Conservation (phyloP, 208 protist genomes). For the Crithidia expoeki region DNA sequence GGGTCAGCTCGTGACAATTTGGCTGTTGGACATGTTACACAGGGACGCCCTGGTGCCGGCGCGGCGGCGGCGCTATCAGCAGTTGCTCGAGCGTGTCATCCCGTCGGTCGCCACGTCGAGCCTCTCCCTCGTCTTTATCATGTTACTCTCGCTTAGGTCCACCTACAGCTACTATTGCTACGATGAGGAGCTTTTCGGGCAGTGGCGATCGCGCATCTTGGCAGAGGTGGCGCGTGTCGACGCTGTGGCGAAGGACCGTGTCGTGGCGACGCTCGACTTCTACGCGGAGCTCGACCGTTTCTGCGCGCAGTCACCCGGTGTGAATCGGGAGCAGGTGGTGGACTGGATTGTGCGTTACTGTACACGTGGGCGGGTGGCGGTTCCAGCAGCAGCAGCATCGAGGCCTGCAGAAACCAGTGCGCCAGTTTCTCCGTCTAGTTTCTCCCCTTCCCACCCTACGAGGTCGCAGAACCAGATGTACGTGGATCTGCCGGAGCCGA, state of each 20-base stretch:
- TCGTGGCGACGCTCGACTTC: conserved; percentile 46
- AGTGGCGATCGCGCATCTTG: conserved; percentile 41
- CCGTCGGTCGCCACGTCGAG: conserved; percentile 34
- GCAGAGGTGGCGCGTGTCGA: conserved; percentile 35
- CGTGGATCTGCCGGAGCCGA: conserved; percentile 40
- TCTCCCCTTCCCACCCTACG: background rate
- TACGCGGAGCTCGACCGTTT: conserved; percentile 36
- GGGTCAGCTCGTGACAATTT: conserved; percentile 42
- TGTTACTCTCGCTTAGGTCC: conserved; percentile 43
- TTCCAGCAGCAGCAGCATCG: background rate
- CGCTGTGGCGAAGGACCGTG: conserved; percentile 11
- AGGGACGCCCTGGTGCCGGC: conserved; percentile 28
- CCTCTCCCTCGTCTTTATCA: conserved; percentile 38
- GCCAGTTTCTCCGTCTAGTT: background rate
- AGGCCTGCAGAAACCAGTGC: background rate
- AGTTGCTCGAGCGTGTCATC: conserved; percentile 36
- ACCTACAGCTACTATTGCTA: conserved; percentile 36
- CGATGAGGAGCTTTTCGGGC: conserved; percentile 41
- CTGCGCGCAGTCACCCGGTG: conserved; percentile 31
- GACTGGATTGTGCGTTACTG: conserved; percentile 43
- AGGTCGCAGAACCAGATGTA: conserved; percentile 4
- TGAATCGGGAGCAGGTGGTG: conserved; percentile 20
- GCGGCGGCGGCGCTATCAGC: conserved; percentile 34
- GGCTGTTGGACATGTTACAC: conserved; percentile 55
- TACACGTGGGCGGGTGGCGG: background rate